Evolutionary conservation across 768 basidiomycete genomes (phyloP).

Genomic region (Agaricus blazei): DNA sequence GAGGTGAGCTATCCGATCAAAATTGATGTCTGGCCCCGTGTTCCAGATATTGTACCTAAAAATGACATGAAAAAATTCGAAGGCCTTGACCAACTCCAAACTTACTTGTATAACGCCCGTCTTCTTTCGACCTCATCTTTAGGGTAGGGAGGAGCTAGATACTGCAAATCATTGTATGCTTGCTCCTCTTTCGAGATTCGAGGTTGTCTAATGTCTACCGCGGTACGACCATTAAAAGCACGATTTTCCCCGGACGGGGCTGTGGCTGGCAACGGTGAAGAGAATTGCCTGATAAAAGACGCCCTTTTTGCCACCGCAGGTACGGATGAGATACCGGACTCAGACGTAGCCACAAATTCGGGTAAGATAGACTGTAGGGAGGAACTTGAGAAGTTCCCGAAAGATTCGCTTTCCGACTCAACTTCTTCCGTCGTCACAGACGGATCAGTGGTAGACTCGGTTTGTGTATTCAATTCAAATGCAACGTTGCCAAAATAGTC

Average conservation of each 20-base stretch:
- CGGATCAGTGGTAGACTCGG: neutral
- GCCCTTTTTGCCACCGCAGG: slow-evolving; percentile 48
- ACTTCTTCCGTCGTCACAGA: neutral
- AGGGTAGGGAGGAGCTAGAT: slow-evolving; percentile 77
- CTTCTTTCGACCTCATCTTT: slow-evolving; percentile 80
- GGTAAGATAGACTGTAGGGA: slow-evolving; percentile 8
- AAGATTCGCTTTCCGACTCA: neutral
- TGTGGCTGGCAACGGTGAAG: slow-evolving; percentile 54
- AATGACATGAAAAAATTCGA: neutral
- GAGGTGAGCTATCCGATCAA: slow-evolving; percentile 90
- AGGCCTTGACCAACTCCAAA: neutral
- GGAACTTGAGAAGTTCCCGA: neutral
- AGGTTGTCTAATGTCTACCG: slow-evolving; percentile 30
- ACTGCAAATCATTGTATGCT: slow-evolving; percentile 58
- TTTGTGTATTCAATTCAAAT: neutral
- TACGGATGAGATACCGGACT: slow-evolving; percentile 26
- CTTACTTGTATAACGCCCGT: slow-evolving; percentile 80
- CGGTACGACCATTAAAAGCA: slow-evolving; percentile 25
- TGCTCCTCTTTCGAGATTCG: slow-evolving; percentile 64
- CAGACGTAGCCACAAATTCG: slow-evolving; percentile 7
- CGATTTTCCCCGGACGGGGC: slow-evolving; percentile 24
- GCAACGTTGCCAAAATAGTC: slow-evolving; percentile 16
- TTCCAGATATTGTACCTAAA: slow-evolving; percentile 87
- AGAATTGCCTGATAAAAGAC: slow-evolving; percentile 56
- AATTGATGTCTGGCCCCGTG: slow-evolving; percentile 82